phyloP scores from a whole-genome alignment of 768 basidiomycete species.

The Auricularia heimuer region DNA sequence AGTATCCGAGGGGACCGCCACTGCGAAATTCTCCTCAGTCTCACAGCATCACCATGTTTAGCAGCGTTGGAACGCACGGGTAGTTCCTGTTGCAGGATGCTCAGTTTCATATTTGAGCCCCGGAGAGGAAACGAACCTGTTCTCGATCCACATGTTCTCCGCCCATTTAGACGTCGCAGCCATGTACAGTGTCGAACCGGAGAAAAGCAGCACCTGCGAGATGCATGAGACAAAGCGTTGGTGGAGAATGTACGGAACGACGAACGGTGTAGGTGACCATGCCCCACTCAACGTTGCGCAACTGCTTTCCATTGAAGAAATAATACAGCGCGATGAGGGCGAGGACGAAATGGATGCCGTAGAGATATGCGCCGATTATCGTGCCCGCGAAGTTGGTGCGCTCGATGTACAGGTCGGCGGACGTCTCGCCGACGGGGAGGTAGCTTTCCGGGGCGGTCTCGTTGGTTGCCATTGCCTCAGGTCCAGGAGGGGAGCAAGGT shows the following conservation, averaged over 20 bases:
- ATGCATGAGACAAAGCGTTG: neutral
- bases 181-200: neutral
- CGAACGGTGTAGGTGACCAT: neutral
- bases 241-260: neutral
- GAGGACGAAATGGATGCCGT: neutral
- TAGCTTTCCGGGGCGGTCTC: conserved; percentile 1
- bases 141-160: neutral
- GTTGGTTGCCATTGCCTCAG: neutral
- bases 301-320: neutral
- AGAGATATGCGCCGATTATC: neutral
- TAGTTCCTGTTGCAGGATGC: neutral
- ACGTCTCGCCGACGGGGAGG: neutral
- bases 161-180: neutral
- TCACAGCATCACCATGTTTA: too few species aligned
- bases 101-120: neutral
- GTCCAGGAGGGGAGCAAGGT: neutral
- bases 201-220: neutral
- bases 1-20: neutral
- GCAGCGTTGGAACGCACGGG: neutral
- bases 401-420: neutral
- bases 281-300: neutral
- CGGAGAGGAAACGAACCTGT: neutral
- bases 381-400: neutral
- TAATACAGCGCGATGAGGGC: neutral
- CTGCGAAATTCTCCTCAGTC: too few species aligned